phyloP scores from a whole-genome alignment of 768 basidiomycete genomes.

The Suillus discolor region DNA sequence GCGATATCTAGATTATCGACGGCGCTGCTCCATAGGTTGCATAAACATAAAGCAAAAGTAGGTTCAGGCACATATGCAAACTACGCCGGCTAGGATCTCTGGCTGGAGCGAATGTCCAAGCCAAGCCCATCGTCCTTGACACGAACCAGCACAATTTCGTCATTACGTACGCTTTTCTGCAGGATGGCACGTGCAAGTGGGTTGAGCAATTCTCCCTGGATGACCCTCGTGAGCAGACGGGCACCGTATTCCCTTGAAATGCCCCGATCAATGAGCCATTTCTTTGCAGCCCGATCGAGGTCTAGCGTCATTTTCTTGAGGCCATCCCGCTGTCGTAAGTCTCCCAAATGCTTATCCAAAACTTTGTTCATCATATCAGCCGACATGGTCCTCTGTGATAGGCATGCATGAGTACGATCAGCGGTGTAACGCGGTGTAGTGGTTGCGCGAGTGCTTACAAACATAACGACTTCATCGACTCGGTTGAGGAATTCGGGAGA shows the following conservation, averaged over 20 bases:
- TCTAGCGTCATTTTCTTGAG: slow-evolving; percentile 42
- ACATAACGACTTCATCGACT: slow-evolving; percentile 80
- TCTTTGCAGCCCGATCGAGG: slow-evolving; percentile 39
- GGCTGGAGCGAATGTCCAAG: neutral
- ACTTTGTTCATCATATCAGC: slow-evolving; percentile 41
- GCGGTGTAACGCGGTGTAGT: neutral
- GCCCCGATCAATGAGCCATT: slow-evolving; percentile 30
- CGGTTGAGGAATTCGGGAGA: slow-evolving; percentile 89
- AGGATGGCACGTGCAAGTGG: slow-evolving; percentile 47
- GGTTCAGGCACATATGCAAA: neutral
- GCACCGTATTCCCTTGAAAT: slow-evolving; percentile 46
- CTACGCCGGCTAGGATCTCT: neutral
- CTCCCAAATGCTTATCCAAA: slow-evolving; percentile 45
- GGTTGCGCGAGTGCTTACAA: slow-evolving; percentile 21
- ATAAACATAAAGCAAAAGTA: neutral
- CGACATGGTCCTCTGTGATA: slow-evolving; percentile 38
- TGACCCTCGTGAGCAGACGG: slow-evolving; percentile 47
- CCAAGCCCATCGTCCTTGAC: slow-evolving; percentile 4
- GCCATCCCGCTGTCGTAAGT: slow-evolving; percentile 43
- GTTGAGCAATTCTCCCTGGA: slow-evolving; percentile 52
- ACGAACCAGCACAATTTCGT: slow-evolving; percentile 30
- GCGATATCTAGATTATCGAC: neutral
- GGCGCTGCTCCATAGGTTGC: neutral
- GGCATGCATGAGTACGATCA: slow-evolving; percentile 15
- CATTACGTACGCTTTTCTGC: slow-evolving; percentile 45